A percentile compares a stretch with the other conserved stretches of the same genome.
These are phyloP conservation scores for Posidonia australis DNA, from an alignment of 106 monocot species.

Conservation along the genomic window DNA sequence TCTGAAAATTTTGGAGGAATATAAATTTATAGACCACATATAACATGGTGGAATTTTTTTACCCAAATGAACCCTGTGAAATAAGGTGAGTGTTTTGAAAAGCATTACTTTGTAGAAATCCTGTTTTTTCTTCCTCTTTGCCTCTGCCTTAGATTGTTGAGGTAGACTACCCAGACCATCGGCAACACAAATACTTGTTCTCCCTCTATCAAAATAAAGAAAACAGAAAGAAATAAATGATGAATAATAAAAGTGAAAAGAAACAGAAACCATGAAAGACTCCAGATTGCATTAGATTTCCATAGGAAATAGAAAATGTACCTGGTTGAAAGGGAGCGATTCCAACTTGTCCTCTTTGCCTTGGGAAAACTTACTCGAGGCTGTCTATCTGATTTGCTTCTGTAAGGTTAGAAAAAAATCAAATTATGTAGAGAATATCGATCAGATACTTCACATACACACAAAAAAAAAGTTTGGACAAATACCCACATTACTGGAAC, in stretches of 20 bases:
- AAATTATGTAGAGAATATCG: background rate
- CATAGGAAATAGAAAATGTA: slow-evolving; percentile 6
- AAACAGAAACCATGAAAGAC: background rate
- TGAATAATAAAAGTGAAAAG: background rate
- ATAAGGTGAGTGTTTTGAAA: background rate
- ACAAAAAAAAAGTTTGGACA: background rate
- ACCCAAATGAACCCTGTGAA: too few species aligned
- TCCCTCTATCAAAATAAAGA: slow-evolving; percentile 37
- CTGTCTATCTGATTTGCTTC: slow-evolving; percentile 12
- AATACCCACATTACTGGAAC: slow-evolving; percentile 1
- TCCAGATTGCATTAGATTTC: background rate
- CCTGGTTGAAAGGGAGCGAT: slow-evolving; percentile 74
- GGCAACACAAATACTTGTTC: slow-evolving; percentile 62
- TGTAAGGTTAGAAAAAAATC: slow-evolving; percentile 7
- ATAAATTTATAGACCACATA: slow-evolving; percentile 5
- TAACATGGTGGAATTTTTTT: background rate
- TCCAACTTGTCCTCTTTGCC: slow-evolving; percentile 61
- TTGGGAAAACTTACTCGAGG: slow-evolving; percentile 26
- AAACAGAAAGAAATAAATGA: background rate
- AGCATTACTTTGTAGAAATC: slow-evolving; percentile 17
- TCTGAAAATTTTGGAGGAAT: slow-evolving; percentile 24
- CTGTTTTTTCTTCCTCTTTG: slow-evolving; percentile 37
- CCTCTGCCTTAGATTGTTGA: slow-evolving; percentile 39
- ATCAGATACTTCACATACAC: too few species aligned
- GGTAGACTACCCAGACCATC: slow-evolving; percentile 28